Base-by-base conservation (phyloP, 352 stramenopile genomes). In the Peronospora belbahrii region DNA sequence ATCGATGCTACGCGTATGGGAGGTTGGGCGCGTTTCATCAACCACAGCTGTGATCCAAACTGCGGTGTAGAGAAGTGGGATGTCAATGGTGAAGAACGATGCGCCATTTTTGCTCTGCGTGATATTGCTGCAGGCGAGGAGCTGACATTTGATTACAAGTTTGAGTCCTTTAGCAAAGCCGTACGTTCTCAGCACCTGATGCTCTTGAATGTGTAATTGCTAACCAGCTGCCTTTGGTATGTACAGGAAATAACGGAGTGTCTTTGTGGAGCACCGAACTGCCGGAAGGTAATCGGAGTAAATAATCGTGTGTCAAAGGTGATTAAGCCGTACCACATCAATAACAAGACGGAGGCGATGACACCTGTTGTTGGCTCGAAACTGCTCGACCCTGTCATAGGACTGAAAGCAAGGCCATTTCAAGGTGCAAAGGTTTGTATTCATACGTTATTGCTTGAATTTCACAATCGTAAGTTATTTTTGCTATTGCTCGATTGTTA, bases 81-180 rank as follows among this genome's bases (percentile, higher is more conserved):
- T 18, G 73, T 97, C 8, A 83, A 95, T 52, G 83, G 88, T 37
- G 83, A 87, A 56, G 91, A 97, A 67, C 79, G 89, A n/a, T 96
- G 96, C 45, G 92, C 85, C n/a, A 97, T 98, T 58, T 98, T 97
- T 49, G 82, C 91, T 13, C 78, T 90, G 48, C 76, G 74, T 20
- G 70, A 94, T 52, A 97, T 97, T 37, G 24, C 67, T n/a, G 23
- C 52, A 1, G 87, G 88, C 17, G 88, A 97, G 64, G 94, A 98
- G 67, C 67, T 98, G 30, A 89, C 67, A 14, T 97, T 97, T 36
- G 92, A 98, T 65, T 98, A 98, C 74, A 97, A 97, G 67, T 69
- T 69, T 15, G 50, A 61, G 33, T 57, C 36, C 2, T 63, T 61
- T 31, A 61, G 56, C 46, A 61, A 66, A 56, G 36, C 49, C 33